phyloP scores from a whole-genome alignment of 805 yeast genomes.

The Candida patagonica region DNA sequence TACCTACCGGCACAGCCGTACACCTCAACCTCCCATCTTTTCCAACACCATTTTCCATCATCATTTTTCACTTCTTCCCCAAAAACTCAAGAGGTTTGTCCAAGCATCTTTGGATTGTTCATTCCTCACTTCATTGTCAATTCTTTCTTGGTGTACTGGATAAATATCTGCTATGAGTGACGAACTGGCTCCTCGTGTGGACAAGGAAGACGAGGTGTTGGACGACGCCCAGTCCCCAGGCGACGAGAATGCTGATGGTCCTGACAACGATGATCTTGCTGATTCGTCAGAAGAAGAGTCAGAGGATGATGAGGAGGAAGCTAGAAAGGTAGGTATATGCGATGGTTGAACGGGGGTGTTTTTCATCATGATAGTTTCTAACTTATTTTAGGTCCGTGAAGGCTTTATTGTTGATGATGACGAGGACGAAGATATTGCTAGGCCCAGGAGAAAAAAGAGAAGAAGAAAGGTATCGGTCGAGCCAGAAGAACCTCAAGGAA shows the following conservation, averaged over 20 bases:
- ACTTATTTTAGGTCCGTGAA: constrained; percentile 46
- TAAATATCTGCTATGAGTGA: background rate
- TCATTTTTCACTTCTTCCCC: too few relatives aligned
- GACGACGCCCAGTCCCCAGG: constrained; percentile 9
- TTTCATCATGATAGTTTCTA: constrained; percentile 2
- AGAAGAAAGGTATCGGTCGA: constrained; percentile 12
- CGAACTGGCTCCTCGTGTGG: background rate
- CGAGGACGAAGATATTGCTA: constrained; percentile 40
- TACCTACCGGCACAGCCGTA: too few relatives aligned
- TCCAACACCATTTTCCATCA: too few relatives aligned
- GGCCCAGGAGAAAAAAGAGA: constrained; percentile 18
- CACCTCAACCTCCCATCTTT: too few relatives aligned
- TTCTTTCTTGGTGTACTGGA: too few relatives aligned
- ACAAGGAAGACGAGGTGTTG: constrained; percentile 12
- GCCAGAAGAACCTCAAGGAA: constrained; percentile 8
- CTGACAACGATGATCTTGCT: constrained; percentile 38
- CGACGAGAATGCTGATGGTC: constrained; percentile 34
- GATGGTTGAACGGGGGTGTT: background rate
- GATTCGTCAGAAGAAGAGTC: constrained; percentile 89
- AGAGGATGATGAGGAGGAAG: constrained; percentile 86
- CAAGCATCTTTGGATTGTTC: too few relatives aligned
- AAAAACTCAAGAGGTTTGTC: too few relatives aligned
- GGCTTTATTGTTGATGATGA: constrained; percentile 94
- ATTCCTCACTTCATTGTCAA: too few relatives aligned
- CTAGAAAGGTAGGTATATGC: constrained; percentile 37